These are phyloP conservation scores for Peziza echinospora DNA, from an alignment of 495 filamentous ascomycete genomes.

Conservation along the genomic window DNA sequence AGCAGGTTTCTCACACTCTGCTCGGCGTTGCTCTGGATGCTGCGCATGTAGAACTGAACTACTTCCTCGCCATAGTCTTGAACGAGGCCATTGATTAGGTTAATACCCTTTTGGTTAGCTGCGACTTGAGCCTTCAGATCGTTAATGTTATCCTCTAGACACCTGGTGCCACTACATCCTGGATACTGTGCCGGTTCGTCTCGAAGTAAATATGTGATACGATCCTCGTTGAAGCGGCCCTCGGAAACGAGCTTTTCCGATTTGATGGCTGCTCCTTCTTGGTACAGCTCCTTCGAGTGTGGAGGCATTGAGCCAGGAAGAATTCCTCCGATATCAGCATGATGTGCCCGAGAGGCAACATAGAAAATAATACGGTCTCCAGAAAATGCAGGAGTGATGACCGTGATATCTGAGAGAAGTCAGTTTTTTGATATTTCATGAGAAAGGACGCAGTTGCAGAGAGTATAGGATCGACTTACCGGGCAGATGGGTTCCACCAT, in stretches of 20 bases:
- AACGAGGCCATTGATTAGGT: slow-evolving; percentile 64
- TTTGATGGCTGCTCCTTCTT: slow-evolving; percentile 88
- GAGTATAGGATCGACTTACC: slow-evolving; percentile 4
- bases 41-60: slow-evolving; percentile 89
- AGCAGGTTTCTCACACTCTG: slow-evolving; percentile 62
- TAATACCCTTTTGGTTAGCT: slow-evolving; percentile 89
- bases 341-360: slow-evolving; percentile 83
- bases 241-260: slow-evolving; percentile 84
- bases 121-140: slow-evolving; percentile 93
- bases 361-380: slow-evolving; percentile 88
- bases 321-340: slow-evolving; percentile 93
- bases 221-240: slow-evolving; percentile 70
- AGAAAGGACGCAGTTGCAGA: not conserved
- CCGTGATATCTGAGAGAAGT: slow-evolving; percentile 54
- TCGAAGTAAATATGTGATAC: slow-evolving; percentile 64
- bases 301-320: slow-evolving; percentile 94
- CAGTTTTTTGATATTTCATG: not conserved
- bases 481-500: slow-evolving; percentile 50
- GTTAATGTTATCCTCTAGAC: slow-evolving; percentile 82
- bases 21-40: slow-evolving; percentile 85
- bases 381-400: slow-evolving; percentile 78
- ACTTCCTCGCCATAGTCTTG: slow-evolving; percentile 75
- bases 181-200: slow-evolving; percentile 65
- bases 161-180: slow-evolving; percentile 74
- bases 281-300: slow-evolving; percentile 74